Conservation (phyloP, 768 basidiomycete genomes). For the Termitomyces sp. region DNA sequence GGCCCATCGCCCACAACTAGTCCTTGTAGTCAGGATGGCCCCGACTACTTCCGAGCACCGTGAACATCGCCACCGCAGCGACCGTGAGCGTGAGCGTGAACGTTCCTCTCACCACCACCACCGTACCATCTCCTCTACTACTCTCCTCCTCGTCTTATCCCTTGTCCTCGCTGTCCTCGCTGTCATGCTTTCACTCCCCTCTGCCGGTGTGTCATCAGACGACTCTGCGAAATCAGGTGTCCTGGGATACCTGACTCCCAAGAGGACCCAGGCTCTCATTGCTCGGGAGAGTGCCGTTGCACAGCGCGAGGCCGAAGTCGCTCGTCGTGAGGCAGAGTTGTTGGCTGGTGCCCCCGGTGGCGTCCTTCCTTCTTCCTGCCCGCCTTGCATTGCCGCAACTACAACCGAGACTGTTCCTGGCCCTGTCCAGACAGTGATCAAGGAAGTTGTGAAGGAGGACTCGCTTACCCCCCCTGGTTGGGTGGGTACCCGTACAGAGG, state of each 20-base stretch:
- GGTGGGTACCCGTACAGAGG: constrained; percentile 73
- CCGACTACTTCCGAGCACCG: constrained; percentile 81
- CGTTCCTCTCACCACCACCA: constrained; percentile 73
- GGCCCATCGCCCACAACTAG: constrained; percentile 9
- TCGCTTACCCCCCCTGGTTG: constrained; percentile 78
- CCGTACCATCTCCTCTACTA: constrained; percentile 86
- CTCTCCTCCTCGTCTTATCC: constrained; percentile 81
- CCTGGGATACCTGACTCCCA: constrained; percentile 74
- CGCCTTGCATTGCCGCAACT: constrained; percentile 53
- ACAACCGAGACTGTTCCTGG: constrained; percentile 52
- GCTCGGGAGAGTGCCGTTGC: constrained; percentile 79
- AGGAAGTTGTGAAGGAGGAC: constrained; percentile 83
- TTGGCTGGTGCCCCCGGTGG: constrained; percentile 83
- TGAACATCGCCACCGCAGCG: constrained; percentile 52
- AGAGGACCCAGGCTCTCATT: constrained; percentile 76
- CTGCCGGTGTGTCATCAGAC: constrained; percentile 33
- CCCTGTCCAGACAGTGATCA: constrained; percentile 76
- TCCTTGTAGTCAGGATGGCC: constrained; percentile 73
- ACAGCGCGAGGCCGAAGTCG: constrained; percentile 82
- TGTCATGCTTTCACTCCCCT: constrained; percentile 85
- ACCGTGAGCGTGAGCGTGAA: constrained; percentile 38
- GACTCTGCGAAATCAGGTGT: constrained; percentile 49
- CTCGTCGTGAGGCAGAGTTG: constrained; percentile 83
- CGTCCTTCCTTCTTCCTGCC: constrained; percentile 61
- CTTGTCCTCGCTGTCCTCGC: constrained; percentile 86